Evolutionary conservation across 2,329 filamentous ascomycete genomes (phyloP).

Genomic region (Colletotrichum sp.): DNA sequence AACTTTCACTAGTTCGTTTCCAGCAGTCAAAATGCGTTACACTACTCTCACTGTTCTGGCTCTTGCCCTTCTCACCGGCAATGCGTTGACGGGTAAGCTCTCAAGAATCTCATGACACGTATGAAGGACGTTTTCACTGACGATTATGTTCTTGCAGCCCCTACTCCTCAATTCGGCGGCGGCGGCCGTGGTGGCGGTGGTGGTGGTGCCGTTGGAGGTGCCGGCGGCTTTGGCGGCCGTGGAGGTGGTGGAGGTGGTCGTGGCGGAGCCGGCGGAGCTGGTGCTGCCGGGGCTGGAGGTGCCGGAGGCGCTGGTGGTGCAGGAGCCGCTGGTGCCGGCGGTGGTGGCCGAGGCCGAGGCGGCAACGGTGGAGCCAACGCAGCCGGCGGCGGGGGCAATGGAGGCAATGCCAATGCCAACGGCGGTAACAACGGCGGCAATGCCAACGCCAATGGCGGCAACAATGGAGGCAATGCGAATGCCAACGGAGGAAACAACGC

Average conservation of each 20-base stretch:
- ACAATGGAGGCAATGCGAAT: neutral
- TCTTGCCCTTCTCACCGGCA: slow-evolving; percentile 12
- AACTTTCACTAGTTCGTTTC: neutral
- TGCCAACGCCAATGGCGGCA: neutral
- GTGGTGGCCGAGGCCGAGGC: neutral
- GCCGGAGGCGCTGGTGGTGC: neutral
- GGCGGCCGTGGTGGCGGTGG: neutral
- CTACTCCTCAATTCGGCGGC: neutral
- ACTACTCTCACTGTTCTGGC: neutral
- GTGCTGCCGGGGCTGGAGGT: neutral
- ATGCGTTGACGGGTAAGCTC: neutral
- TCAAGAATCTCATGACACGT: neutral
- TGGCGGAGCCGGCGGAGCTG: neutral
- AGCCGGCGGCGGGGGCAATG: neutral
- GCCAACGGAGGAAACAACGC: neutral
- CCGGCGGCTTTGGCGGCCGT: neutral
- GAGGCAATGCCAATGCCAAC: neutral
- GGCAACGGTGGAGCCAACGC: neutral
- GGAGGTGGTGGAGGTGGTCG: neutral
- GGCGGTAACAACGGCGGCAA: neutral
- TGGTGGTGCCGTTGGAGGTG: neutral
- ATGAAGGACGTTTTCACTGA: accelerated
- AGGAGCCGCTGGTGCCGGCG: neutral
- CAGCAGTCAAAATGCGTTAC: slow-evolving; percentile 6
- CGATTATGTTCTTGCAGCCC: neutral